These are phyloP conservation scores for Calonectria pteridis DNA, from an alignment of 2,329 filamentous ascomycete species.

Conservation along the genomic window DNA sequence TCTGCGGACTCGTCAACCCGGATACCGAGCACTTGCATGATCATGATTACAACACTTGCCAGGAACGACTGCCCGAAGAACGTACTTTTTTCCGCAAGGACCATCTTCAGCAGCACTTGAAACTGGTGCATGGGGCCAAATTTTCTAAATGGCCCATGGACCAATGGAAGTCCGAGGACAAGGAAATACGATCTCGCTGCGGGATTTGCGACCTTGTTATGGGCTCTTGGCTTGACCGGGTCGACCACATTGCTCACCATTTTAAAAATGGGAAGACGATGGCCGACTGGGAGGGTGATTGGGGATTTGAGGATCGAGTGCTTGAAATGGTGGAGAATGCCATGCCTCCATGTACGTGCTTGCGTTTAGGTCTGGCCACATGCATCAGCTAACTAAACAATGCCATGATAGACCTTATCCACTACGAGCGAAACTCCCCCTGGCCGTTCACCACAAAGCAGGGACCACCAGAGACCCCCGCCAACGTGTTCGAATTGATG, in stretches of 20 bases:
- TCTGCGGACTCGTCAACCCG: constrained; percentile 51
- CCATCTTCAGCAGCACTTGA: constrained; percentile 58
- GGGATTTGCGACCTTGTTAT: constrained; percentile 55
- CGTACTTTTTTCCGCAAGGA: constrained; percentile 59
- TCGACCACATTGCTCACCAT: constrained; percentile 56
- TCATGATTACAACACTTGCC: constrained; percentile 60
- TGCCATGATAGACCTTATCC: constrained; percentile 52
- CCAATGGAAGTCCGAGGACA: constrained; percentile 51
- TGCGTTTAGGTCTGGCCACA: background rate
- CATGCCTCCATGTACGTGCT: constrained; percentile 54
- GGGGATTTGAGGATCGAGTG: constrained; percentile 54
- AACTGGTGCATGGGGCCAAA: constrained; percentile 56
- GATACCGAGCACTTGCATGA: constrained; percentile 48
- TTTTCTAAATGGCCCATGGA: constrained; percentile 59
- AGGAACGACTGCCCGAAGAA: constrained; percentile 49
- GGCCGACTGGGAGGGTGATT: constrained; percentile 59
- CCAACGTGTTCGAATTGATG: constrained; percentile 49
- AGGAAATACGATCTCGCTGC: constrained; percentile 54
- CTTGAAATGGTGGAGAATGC: constrained; percentile 55
- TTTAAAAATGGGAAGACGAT: constrained; percentile 57
- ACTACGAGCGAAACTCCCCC: constrained; percentile 51
- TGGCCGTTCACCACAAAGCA: constrained; percentile 47
- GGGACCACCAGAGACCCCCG: constrained; percentile 31
- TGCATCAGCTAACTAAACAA: background rate
- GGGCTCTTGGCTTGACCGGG: constrained; percentile 52